Percentiles rank a stretch among this genome's conserved stretches.
phyloP scores from a whole-genome alignment of 108 stramenopile genomes.

The Pelagomonas calceolata region DNA sequence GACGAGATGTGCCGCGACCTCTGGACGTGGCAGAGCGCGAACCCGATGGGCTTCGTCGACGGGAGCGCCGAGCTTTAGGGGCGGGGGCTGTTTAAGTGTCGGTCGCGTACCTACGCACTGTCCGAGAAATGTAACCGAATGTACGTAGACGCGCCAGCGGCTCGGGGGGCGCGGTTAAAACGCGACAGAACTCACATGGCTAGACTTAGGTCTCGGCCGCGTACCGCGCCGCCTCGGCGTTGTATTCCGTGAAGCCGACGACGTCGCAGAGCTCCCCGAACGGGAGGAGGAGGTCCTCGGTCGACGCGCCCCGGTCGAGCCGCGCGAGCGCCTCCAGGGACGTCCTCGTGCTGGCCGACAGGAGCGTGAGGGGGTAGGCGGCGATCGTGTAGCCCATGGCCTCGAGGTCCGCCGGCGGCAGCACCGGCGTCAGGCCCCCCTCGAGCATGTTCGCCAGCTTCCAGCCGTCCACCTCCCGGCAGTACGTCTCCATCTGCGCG shows the following conservation, averaged over 20 bases:
- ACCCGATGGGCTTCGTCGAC: conserved; percentile 81
- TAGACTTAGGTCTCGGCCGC: conserved; percentile 4
- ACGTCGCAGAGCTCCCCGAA: conserved; percentile 8
- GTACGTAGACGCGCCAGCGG: too few species aligned
- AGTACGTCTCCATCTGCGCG: conserved; percentile 79
- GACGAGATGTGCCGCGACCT: conserved; percentile 90
- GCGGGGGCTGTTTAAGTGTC: too few species aligned
- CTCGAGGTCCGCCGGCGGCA: conserved; percentile 68
- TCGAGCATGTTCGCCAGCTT: conserved; percentile 94
- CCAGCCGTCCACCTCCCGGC: conserved; percentile 67
- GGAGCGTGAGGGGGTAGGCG: conserved; percentile 83
- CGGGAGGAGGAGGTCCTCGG: not conserved
- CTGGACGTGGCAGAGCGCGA: conserved; percentile 92
- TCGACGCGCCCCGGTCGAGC: too few species aligned
- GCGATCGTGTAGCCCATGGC: conserved; percentile 90
- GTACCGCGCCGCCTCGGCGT: conserved; percentile 11
- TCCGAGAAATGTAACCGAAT: too few species aligned
- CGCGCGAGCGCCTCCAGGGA: not conserved
- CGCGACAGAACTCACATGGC: too few species aligned
- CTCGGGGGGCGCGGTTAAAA: too few species aligned
- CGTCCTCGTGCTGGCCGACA: conserved; percentile 81
- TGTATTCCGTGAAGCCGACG: conserved; percentile 27
- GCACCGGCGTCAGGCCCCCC: conserved; percentile 74
- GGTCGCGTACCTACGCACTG: too few species aligned
- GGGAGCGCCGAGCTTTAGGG: too few species aligned